Percentiles rank a stretch among this genome's conserved stretches.
Evolutionary conservation across 1,284 basidiomycete species (phyloP).

Genomic region (Moniliophthora roreri): DNA sequence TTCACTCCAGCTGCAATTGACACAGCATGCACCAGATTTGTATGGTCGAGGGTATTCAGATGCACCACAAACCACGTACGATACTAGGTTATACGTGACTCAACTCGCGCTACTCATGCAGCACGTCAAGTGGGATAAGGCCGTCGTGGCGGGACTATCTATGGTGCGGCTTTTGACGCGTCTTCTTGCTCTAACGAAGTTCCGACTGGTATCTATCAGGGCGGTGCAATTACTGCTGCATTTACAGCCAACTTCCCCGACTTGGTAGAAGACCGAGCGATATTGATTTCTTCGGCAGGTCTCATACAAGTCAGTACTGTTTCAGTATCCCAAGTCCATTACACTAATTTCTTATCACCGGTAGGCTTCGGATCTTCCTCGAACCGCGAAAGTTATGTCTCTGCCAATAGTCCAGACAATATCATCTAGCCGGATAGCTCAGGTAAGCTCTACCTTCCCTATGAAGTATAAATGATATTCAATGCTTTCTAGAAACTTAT

Average conservation of each 20-base stretch:
- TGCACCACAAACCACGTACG: conserved; percentile 66
- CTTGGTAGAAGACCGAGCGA: conserved; percentile 61
- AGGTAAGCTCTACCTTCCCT: conserved; percentile 36
- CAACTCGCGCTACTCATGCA: conserved; percentile 83
- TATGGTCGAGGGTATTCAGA: conserved; percentile 82
- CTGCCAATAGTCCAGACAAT: conserved; percentile 65
- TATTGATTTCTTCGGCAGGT: conserved; percentile 66
- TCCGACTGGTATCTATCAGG: conserved; percentile 37
- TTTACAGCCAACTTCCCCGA: conserved; percentile 71
- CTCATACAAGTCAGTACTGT: conserved; percentile 54
- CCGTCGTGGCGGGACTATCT: conserved; percentile 65
- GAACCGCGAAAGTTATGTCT: conserved; percentile 72
- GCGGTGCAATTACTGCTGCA: conserved; percentile 68
- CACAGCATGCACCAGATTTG: conserved; percentile 48
- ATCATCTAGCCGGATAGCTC: conserved; percentile 57
- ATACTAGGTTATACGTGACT: conserved; percentile 61
- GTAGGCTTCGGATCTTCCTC: conserved; percentile 63
- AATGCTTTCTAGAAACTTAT: conserved; percentile 43
- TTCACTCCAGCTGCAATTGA: background rate
- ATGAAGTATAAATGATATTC: background rate
- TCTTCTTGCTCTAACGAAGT: conserved; percentile 1
- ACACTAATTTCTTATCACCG: conserved; percentile 38
- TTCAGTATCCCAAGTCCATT: conserved; percentile 2
- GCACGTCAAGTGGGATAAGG: conserved; percentile 67
- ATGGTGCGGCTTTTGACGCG: conserved; percentile 49